These are phyloP conservation scores for Aureobasidium mangrovei DNA, from an alignment of 2,329 filamentous ascomycete genomes.

Conservation along the genomic window DNA sequence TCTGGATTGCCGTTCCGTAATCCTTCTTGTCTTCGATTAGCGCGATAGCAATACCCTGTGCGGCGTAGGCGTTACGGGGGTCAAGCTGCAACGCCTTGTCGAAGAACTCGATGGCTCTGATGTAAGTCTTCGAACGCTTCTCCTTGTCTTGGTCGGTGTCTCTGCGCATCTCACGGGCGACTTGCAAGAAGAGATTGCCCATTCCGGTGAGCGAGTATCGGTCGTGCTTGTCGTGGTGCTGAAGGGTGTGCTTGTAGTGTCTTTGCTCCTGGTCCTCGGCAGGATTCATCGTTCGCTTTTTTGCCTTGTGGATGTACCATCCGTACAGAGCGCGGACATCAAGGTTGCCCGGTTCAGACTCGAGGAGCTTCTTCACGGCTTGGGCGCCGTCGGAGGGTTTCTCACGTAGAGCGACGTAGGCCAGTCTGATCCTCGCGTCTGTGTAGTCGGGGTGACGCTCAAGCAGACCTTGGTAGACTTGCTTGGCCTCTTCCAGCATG, in stretches of 20 bases:
- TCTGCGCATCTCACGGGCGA: slow-evolving; percentile 88
- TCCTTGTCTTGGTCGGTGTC: slow-evolving; percentile 85
- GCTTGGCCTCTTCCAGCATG: slow-evolving; percentile 71
- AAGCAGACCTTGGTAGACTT: slow-evolving; percentile 79
- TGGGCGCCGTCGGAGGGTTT: slow-evolving; percentile 79
- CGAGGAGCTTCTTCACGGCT: slow-evolving; percentile 74
- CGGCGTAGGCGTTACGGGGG: slow-evolving; percentile 88
- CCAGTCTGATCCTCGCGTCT: slow-evolving; percentile 78
- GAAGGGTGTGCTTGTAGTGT: slow-evolving; percentile 92
- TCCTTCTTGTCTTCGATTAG: slow-evolving; percentile 93
- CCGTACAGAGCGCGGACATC: slow-evolving; percentile 90
- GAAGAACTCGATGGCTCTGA: slow-evolving; percentile 93
- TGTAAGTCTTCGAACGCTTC: slow-evolving; percentile 78
- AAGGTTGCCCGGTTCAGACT: slow-evolving; percentile 73
- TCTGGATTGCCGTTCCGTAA: slow-evolving; percentile 67
- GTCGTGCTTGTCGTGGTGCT: slow-evolving; percentile 94
- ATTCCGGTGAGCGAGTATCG: slow-evolving; percentile 93
- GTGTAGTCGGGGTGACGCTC: slow-evolving; percentile 81
- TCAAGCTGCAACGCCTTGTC: slow-evolving; percentile 96
- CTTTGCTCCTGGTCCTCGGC: slow-evolving; percentile 85
- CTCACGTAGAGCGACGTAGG: slow-evolving; percentile 78
- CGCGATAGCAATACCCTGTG: slow-evolving; percentile 90
- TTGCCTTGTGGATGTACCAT: slow-evolving; percentile 87
- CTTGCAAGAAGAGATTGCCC: slow-evolving; percentile 86
- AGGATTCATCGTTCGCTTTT: slow-evolving; percentile 72